Evolutionary conservation across 306 rosid species (phyloP), one percentile per base, ranked within the genome.

Genomic region (Prunus salicina): DNA sequence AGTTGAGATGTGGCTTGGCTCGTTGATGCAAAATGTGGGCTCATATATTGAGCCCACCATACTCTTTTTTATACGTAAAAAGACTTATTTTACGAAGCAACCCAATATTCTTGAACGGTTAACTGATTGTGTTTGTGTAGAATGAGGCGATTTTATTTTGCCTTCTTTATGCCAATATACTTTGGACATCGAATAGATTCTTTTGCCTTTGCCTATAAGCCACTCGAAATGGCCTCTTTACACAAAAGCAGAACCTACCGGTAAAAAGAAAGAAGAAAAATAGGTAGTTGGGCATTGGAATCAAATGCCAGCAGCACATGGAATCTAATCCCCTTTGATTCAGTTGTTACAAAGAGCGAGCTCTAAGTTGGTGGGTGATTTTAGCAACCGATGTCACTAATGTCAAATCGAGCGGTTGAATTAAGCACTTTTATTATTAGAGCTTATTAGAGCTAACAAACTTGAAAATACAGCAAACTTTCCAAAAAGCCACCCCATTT

Each of bases 381-480:
- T 73, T 51, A 25, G 72, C 45, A 60, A 62, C 24, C 66, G 67
- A 73, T 38, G 7, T 67, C 85, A 84, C 80, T 62, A 73, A 41
- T 64, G 47, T 64, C 50, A 80, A 81, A 74, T 18, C 76, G 20
- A 20, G 75, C 45, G 19, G 63, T 75, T 55, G 52, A 49, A 43
- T 75, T 53, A 51, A 24, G 79, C 74, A 79, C 73, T 60, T 81
- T 61, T 16, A 30, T 8, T 32, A 63, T 16, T 28, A 16, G 43
- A 10, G 12, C 67, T 57, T 53, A 71, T 81, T 46, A 78, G 72
- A 45, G 73, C 50, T 10, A 72, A 73, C 75, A 18, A 78, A 70
- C 91, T 77, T 81, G 24, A 68, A 71, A 71, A 46, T 62, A 73
- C 76, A 43, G 80, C 81, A 73, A 71, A 65, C 71, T 79, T 69